Conservation (phyloP, 2,329 filamentous ascomycete genomes). For the Cryphonectria parasitica region DNA sequence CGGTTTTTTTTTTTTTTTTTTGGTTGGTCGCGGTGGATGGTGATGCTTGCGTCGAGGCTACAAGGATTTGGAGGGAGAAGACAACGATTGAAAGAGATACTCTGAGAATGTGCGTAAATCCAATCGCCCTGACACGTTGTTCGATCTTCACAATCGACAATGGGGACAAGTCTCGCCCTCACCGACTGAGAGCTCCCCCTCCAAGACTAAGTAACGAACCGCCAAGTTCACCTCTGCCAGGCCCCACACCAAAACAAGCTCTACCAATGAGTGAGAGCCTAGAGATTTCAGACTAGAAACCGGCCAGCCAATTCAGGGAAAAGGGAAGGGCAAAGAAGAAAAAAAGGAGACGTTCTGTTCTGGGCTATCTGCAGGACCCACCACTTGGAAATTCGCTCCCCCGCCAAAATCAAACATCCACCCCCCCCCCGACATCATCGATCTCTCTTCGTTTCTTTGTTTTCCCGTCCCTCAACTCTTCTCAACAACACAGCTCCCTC, state of each 20-base stretch:
- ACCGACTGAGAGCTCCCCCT: too few relatives aligned
- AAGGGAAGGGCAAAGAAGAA: too few relatives aligned
- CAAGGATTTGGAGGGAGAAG: neutral
- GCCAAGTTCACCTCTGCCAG: neutral
- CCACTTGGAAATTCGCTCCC: constrained; percentile 10
- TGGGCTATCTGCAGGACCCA: neutral
- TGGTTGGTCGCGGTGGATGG: neutral
- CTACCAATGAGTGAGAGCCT: constrained; percentile 1
- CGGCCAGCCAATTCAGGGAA: neutral
- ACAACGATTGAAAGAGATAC: too few relatives aligned
- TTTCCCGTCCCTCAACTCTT: neutral
- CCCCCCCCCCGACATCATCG: constrained; percentile 18
- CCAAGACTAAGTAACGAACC: neutral
- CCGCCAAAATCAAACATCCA: constrained; percentile 12
- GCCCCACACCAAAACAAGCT: neutral
- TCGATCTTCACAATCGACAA: too few relatives aligned
- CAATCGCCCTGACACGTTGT: too few relatives aligned
- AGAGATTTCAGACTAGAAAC: neutral
- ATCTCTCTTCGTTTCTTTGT: neutral
- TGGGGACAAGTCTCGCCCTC: neutral
- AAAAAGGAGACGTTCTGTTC: neutral
- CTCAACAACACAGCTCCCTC: neutral
- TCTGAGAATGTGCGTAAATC: too few relatives aligned
- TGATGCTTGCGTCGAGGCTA: neutral
- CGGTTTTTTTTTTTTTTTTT: too few relatives aligned